These are phyloP conservation scores for peach (Prunus persica) DNA, from an alignment of 306 rosid species.

Conservation along the genomic window Prunus_persica_NCBIv2 NC_034012.1:13074001-13074500, in stretches of 20 bases:
- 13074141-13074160: conserved; percentile 27
- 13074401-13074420: not conserved
- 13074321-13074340: conserved; percentile 82
- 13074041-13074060: conserved; percentile 16
- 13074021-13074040: conserved; percentile 12
- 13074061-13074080: conserved; percentile 1
- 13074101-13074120: conserved; percentile 21
- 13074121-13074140: conserved; percentile 19
- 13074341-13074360: not conserved
- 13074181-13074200: conserved; percentile 83
- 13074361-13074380: conserved; percentile 2
- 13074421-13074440: not conserved
- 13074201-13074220: conserved; percentile 62
- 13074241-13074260: conserved; percentile 79
- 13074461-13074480: not conserved
- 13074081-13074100: conserved; percentile 19
- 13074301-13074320: conserved; percentile 61
- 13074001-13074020: not conserved
- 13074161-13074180: conserved; percentile 72
- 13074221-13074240: conserved; percentile 97
- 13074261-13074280: conserved; percentile 55
- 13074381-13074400: not conserved
- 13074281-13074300: conserved; percentile 68
- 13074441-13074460: not conserved
- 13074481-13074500: conserved; percentile 63